phyloP scores from a whole-genome alignment of 768 basidiomycete genomes.

The Megacollybia marginata region DNA sequence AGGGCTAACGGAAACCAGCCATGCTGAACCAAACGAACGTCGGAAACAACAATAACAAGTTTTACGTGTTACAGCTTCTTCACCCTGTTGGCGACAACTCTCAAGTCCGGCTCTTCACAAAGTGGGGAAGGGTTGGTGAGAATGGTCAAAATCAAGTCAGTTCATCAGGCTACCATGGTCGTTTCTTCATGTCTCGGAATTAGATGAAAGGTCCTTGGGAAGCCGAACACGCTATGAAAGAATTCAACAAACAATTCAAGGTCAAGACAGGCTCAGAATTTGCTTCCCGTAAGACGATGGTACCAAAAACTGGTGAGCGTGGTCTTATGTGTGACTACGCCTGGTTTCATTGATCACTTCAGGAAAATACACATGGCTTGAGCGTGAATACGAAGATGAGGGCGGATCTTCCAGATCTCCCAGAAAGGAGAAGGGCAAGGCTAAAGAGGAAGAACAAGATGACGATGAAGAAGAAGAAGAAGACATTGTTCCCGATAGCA shows the following conservation, averaged over 20 bases:
- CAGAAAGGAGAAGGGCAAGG: background rate
- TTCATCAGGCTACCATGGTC: too few relatives aligned
- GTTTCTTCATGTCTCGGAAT: background rate
- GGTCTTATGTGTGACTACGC: background rate
- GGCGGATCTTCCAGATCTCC: background rate
- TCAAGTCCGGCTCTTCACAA: conserved; percentile 12
- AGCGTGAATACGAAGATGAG: conserved; percentile 10
- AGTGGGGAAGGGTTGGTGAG: background rate
- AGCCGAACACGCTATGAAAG: conserved; percentile 16
- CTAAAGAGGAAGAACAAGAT: background rate
- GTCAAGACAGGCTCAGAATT: conserved; percentile 28
- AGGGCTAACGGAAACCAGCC: conserved; percentile 8
- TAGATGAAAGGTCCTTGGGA: conserved; percentile 18
- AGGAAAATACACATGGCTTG: conserved; percentile 39
- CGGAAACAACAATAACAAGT: conserved; percentile 29
- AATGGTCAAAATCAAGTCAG: background rate
- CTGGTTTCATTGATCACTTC: background rate
- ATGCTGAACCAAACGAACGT: conserved; percentile 36
- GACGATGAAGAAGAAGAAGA: background rate
- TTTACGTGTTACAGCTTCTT: conserved; percentile 34
- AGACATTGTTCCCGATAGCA: background rate
- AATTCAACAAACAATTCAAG: conserved; percentile 38
- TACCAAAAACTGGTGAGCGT: conserved; percentile 25
- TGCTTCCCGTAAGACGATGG: conserved; percentile 27
- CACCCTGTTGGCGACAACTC: conserved; percentile 22